These are phyloP conservation scores for Penicillium bovifimosum DNA, from an alignment of 495 filamentous ascomycete genomes.

Conservation along the genomic window DNA sequence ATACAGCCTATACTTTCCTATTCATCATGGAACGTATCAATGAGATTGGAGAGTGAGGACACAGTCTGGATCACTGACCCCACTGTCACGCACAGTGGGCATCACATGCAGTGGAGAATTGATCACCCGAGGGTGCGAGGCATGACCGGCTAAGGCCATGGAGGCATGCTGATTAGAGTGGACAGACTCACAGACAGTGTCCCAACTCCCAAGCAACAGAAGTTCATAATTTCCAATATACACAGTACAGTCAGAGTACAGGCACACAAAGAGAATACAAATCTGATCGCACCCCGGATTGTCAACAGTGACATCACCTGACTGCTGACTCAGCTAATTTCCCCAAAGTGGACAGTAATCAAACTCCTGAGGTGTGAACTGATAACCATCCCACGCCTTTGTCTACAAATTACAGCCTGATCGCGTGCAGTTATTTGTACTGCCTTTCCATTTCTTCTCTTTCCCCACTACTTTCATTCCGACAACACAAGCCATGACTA, in stretches of 20 bases:
- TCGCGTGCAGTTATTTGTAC: conserved; percentile 6
- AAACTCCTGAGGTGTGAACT: conserved; percentile 23
- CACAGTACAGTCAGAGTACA: no score
- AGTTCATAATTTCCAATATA: not conserved
- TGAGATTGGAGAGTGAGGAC: not conserved
- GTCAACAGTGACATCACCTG: conserved; percentile 22
- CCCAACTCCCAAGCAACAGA: not conserved
- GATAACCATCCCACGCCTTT: conserved; percentile 15
- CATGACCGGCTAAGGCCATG: not conserved
- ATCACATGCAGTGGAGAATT: not conserved
- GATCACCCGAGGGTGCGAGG: not conserved
- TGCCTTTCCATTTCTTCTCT: not conserved
- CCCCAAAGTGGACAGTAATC: conserved; percentile 21
- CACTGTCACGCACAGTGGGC: not conserved
- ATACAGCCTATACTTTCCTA: not conserved
- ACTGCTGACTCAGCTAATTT: conserved; percentile 22
- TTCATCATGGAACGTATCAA: not conserved
- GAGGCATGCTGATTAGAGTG: not conserved
- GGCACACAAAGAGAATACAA: not conserved
- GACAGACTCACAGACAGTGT: not conserved
- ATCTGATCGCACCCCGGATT: not conserved
- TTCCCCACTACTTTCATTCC: not conserved
- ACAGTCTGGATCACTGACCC: not conserved
- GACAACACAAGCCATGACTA: conserved; percentile 63
- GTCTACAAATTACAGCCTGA: conserved; percentile 12